Base-by-base conservation (phyloP, 176 grass and related monocot species). In the Pharus latifolius region DNA sequence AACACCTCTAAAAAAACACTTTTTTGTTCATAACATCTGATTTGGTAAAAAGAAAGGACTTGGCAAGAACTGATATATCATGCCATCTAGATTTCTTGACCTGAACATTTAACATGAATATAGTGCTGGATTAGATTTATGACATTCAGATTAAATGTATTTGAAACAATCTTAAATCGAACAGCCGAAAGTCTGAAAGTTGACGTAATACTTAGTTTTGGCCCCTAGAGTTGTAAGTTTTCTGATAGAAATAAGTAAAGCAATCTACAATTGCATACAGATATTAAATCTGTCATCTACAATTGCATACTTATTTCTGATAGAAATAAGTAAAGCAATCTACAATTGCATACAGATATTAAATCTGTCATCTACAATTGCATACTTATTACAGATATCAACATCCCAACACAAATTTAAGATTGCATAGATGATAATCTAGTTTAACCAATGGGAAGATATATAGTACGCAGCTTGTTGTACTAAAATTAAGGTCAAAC, bases 401-500 rank as follows among this genome's bases (percentile, higher is more conserved):
- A 41, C 40, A 23, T 25, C 26, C 13, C 2, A 55, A 22, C 47
- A 41, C 13, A n/a, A 53, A 65, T 52, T 20, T 54, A 53, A 54
- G 11, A 65, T 63, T 55, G 60, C 25, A 51, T 29, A 72, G 20
- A 67, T n/a, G 4, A 60, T 47, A 70, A 33, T 71, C 6, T 29
- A 56, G 17, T 55, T 55, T 46, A 47, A 53, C 34, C 30, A 48
- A 47, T 9, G 1, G 35, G 32, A 44, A 82, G 44, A 82, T 28
- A 14, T 10, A 70, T 50, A 60, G 6, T 54, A 43, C 15, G 60
- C 16, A 77, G 25, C 5, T 49, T 27, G 3, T 6, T 59, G 6
- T 24, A 82, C 19, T 25, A 64, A 44, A 82, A 15, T 14, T 25
- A 77, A 77, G 69, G 74, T 78, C 69, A 88, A 78, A 74, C 54